Base-by-base conservation (phyloP, 441 rosid species). In the Corymbia calophylla region DNA sequence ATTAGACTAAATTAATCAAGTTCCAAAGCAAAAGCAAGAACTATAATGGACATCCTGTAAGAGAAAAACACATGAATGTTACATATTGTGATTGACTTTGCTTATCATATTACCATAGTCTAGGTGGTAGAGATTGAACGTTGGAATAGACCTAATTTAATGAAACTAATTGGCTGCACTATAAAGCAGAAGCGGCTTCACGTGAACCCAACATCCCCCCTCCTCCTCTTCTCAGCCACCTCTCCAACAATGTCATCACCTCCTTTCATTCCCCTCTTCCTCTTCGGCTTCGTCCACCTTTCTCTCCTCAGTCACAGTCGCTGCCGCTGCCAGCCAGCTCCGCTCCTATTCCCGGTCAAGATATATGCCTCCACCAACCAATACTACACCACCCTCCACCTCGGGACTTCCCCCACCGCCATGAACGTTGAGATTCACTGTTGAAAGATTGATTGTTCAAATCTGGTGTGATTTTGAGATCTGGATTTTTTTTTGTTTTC, bases 341-440 rank as follows among this genome's bases (percentile, higher is more conserved):
- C 31, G 68, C 68, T 60, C 31, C 18, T 48, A 7, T 53, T 92
- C 25, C 91, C 92, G 31, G 27, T 88, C 31, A 49, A 8, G 23
- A 92, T 89, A 89, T 88, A 92, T 84, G 21, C 81, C 21, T 16
- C 29, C 44, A 89, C 90, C 64, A 88, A 51, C 68, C 89, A 89
- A 47, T 91, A 91, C 91, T 88, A 88, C 73, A 68, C 91, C 35
- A 12, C 54, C 10, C 31, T 91, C 53, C 18, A 87, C 17, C 49
- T 89, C 27, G 91, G 92, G 62, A 68, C 84, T 29, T 13, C 27
- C 64, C 64, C 64, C n/a, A 58, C 27, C n/a, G n/a, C 64, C 64
- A 58, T 25, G 64, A 58, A 58, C 29, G 64, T 58, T 58, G 64
- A 58, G 64, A 58, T 58, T 49, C 13, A 49, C 53, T 49, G 53